Evolutionary conservation across 202 grass and related monocot species (phyloP), one percentile per base, ranked within the genome.

Genomic region (Musa balbisiana): DNA sequence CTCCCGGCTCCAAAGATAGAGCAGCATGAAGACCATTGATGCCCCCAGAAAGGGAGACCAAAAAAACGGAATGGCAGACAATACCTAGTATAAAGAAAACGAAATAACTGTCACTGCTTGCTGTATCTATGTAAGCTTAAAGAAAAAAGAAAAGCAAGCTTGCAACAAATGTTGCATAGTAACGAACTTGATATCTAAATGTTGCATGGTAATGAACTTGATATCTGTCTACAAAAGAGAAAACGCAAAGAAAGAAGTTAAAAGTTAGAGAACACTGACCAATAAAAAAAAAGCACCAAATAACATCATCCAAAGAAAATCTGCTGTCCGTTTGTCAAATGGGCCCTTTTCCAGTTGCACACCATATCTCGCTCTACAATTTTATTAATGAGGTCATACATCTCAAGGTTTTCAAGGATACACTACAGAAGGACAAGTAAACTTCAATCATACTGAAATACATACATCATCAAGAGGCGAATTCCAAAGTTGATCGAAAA

Each of bases 271-370:
- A 25, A 23, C 52, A 84, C 82, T 78, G 52, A 94, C 91, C 88
- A 98, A 74, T 71, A 98, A 64, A 68, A 85, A 90, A 66, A 90
- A 53, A 52, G 80, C 91, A 75, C 95, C 85, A 74, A 99, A 89
- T 76, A 99, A 92, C 95, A 99, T 94, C 95, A 94, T 94, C 91
- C 91, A 99, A 72, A 94, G 89, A 67, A 94, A 98, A 86, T 98
- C 94, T 73, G 91, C 91, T 71, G 91, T 87, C 25, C 88, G 79
- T 27, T 83, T 93, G 24, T 87, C 88, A 76, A 98, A 98, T 53
- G 77, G 82, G 77, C 88, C 94, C n/a, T 91, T 91, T 76, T 98
- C 94, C 85, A 98, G 78, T 71, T 93, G 88, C 49, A 93, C 91
- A 80, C 91, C 90, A 81, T 98, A 98, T 62, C 91, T 85, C 85